A percentile compares a stretch with the other conserved stretches of the same genome.
Conservation (phyloP, 805 yeast species). For the Zygotorulaspora florentina region DNA sequence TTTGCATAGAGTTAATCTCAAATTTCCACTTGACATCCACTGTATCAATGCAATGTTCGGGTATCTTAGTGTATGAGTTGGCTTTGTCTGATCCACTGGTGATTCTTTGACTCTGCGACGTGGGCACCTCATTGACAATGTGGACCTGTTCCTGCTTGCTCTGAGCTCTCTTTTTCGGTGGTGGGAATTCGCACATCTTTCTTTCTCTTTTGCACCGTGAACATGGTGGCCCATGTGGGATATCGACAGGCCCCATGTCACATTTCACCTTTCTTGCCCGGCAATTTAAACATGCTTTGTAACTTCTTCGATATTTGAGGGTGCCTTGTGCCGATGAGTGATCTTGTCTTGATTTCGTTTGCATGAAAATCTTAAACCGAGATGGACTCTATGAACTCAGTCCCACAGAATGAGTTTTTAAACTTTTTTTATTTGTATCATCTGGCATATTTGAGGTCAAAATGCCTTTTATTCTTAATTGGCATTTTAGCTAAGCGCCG, state of each 20-base stretch:
- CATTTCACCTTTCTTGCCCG: conserved; percentile 81
- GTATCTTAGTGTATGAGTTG: not conserved
- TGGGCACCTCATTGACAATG: not conserved
- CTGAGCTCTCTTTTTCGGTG: conserved; percentile 15
- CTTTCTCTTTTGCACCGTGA: conserved; percentile 79
- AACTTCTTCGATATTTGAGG: conserved; percentile 53
- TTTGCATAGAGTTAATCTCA: conserved; percentile 41
- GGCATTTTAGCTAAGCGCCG: no score
- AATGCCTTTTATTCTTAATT: no score
- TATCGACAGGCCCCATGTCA: conserved; percentile 71
- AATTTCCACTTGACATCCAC: conserved; percentile 20
- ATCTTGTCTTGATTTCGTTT: not conserved
- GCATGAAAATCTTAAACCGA: no score
- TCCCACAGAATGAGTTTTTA: no score
- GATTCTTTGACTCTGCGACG: not conserved
- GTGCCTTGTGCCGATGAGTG: not conserved
- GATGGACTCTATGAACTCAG: no score
- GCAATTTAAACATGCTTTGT: conserved; percentile 82
- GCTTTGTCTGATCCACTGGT: not conserved
- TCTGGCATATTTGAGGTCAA: no score
- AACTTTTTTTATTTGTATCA: no score
- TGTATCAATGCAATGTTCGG: not conserved
- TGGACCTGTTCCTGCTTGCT: not conserved
- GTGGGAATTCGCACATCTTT: conserved; percentile 69
- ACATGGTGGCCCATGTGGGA: conserved; percentile 79